Evolutionary conservation across 345 rosid species (phyloP), one percentile per base, ranked within the genome.

Genomic region (Pugionium dolabratum): DNA sequence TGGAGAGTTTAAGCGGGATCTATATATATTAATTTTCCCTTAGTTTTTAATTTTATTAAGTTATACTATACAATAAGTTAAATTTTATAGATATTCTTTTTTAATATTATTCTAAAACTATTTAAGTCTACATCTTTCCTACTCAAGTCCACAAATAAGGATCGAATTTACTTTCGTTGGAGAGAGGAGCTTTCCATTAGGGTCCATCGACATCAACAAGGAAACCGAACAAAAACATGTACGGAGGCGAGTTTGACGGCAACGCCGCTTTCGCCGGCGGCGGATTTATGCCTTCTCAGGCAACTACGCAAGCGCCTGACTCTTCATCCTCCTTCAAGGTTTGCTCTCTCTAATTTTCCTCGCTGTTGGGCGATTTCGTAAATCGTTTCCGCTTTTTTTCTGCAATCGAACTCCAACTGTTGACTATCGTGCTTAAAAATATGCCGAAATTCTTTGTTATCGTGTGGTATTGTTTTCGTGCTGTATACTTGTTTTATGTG

Each of bases 181-280:
- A 64, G 71, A 55, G 71, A 65, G n/a, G 29, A 9, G 27, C 37
- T 63, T 45, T 54, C 3, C 40, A n/a, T 45, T 58, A 64, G 79
- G 79, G 43, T 40, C 47, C 68, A 35, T 67, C 59, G 8, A 4
- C 32, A 36, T 1, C 47, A 39, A 62, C 35, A 53, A 53, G 29
- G 43, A 41, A 39, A 41, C 45, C 9, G 11, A 33, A 7, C 31
- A 30, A 4, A 30, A 60, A 35, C 60, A 86, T 85, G 98, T 71
- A 79, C 73, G 73, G 82, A 9, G 75, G 87, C 81, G 83, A 90
- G 3, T 90, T 86, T 71, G 94, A 90, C 75, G 84, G 96, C 59
- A 84, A 78, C 46, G 84, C 91, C 0, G 88, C 88, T 56, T 88
- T 90, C 66, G 76, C 90, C 79, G 98, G 98, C 60, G 98, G 96